phyloP scores from a whole-genome alignment of 2,329 filamentous ascomycete species.

The Pseudogymnoascus pannorum region DNA sequence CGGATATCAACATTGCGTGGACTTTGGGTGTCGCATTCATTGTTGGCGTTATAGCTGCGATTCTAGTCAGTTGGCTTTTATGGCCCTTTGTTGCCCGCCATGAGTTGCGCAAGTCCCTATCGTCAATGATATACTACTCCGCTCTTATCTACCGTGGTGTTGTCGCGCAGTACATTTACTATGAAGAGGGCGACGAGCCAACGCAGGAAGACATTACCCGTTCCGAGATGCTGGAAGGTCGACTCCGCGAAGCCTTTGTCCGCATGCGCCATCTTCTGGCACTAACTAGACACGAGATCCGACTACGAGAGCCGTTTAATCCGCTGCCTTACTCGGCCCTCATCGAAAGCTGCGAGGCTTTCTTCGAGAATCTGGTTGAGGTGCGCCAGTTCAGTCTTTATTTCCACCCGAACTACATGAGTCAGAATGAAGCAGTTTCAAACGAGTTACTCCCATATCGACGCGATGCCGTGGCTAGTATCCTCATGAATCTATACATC shows the following conservation, averaged over 20 bases:
- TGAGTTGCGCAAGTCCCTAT: conserved; percentile 48
- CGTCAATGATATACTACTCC: conserved; percentile 50
- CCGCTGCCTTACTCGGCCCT: conserved; percentile 49
- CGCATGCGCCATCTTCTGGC: conserved; percentile 49
- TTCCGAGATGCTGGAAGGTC: conserved; percentile 52
- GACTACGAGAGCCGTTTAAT: conserved; percentile 50
- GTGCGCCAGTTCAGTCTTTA: conserved; percentile 51
- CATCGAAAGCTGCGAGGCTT: conserved; percentile 47
- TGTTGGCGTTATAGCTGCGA: conserved; percentile 45
- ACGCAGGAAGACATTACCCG: conserved; percentile 42
- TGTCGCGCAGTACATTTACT: conserved; percentile 52
- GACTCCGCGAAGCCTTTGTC: conserved; percentile 53
- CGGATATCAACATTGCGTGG: conserved; percentile 36
- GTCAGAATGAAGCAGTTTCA: conserved; percentile 42
- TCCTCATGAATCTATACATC: conserved; percentile 51
- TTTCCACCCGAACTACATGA: conserved; percentile 46
- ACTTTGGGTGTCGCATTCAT: conserved; percentile 44
- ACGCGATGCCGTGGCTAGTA: conserved; percentile 49
- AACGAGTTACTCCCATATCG: conserved; percentile 43
- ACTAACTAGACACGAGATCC: conserved; percentile 52
- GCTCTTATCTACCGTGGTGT: conserved; percentile 48
- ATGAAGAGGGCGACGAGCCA: conserved; percentile 46
- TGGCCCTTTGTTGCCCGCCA: conserved; percentile 57
- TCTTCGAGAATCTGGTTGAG: conserved; percentile 52
- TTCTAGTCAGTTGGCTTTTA: conserved; percentile 51